Evolutionary conservation across 108 stramenopile genomes (phyloP).

Genomic region (Aurantiochytrium sp.): DNA sequence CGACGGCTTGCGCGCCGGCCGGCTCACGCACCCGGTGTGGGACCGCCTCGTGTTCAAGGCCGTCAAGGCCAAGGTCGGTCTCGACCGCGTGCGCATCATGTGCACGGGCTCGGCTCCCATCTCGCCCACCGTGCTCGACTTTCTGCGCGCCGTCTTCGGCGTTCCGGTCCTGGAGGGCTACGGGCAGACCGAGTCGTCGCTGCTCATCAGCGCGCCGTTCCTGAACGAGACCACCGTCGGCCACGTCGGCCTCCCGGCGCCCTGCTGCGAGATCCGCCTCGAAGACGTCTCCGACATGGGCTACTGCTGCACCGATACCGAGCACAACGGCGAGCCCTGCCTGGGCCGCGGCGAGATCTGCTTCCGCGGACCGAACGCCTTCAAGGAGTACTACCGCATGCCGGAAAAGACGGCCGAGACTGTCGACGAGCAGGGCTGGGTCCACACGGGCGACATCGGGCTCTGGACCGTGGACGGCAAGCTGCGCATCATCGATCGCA

Average conservation of each 20-base stretch:
- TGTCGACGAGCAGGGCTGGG: conserved; percentile 87
- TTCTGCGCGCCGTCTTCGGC: conserved; percentile 81
- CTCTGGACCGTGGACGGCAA: conserved; percentile 81
- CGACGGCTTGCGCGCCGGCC: conserved; percentile 58
- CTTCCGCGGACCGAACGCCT: conserved; percentile 81
- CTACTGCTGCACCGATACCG: conserved; percentile 62
- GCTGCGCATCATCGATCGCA: conserved; percentile 90
- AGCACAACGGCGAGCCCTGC: conserved; percentile 51
- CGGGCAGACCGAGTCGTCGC: conserved; percentile 91
- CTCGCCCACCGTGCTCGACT: conserved; percentile 76
- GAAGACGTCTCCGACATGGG: conserved; percentile 94
- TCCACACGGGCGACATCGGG: conserved; percentile 94
- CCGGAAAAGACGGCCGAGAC: conserved; percentile 82
- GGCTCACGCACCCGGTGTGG: conserved; percentile 72
- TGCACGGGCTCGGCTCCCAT: conserved; percentile 87
- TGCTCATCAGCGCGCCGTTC: conserved; percentile 63
- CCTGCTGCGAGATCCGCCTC: conserved; percentile 74
- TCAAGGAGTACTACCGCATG: conserved; percentile 92
- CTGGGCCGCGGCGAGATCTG: conserved; percentile 87
- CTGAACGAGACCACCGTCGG: conserved; percentile 72
- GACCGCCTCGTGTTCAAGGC: conserved; percentile 86
- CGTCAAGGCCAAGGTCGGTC: conserved; percentile 78
- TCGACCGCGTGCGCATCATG: conserved; percentile 76
- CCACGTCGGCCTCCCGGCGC: conserved; percentile 85
- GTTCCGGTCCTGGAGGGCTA: conserved; percentile 88